phyloP scores from a whole-genome alignment of 2,329 filamentous ascomycete species.

The Cryphonectria radicalis region DNA sequence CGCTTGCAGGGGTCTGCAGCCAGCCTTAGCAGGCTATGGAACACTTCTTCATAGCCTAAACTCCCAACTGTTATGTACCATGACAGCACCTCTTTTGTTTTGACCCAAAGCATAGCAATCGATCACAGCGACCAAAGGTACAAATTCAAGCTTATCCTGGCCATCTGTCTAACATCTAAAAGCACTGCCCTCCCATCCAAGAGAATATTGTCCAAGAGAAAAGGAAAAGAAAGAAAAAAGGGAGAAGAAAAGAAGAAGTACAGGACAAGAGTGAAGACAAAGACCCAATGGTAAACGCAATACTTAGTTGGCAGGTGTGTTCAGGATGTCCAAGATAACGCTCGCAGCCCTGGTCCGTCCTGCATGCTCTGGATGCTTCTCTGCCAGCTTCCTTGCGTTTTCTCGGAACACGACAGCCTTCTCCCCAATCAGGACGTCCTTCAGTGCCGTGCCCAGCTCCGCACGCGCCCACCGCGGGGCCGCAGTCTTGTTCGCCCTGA shows the following conservation, averaged over 20 bases:
- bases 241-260: neutral
- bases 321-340: conserved; percentile 12
- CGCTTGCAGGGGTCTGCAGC: neutral
- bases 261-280: neutral
- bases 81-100: neutral
- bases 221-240: neutral
- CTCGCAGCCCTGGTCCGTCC: conserved; percentile 25
- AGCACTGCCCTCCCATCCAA: neutral
- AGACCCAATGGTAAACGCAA: neutral
- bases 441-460: conserved; percentile 31
- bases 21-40: neutral
- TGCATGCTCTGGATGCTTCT: conserved; percentile 19
- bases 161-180: neutral
- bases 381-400: conserved; percentile 24
- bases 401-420: conserved; percentile 21
- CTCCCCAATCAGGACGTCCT: conserved; percentile 27
- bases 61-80: neutral
- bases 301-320: neutral
- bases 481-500: conserved; percentile 33
- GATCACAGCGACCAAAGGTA: neutral
- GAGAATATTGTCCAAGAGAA: neutral
- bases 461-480: conserved; percentile 29
- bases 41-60: neutral
- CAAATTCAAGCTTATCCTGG: neutral
- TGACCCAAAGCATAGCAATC: neutral